Evolutionary conservation across 2,329 filamentous ascomycete genomes (phyloP).

Genomic region (Erysiphe pulchra): DNA sequence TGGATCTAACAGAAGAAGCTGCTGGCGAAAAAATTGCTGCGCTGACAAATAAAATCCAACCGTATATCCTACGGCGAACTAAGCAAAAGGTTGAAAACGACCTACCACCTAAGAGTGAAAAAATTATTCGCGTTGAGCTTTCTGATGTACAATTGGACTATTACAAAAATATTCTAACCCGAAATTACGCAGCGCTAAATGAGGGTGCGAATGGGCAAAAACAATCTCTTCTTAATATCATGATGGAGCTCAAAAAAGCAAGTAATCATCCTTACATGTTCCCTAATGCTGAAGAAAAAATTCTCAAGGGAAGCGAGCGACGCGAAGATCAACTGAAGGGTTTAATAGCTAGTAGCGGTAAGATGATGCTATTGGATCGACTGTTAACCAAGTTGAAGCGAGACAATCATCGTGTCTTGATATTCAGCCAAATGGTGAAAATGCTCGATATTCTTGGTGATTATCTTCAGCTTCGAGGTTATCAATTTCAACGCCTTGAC

Average conservation of each 20-base stretch:
- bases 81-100: slow-evolving; percentile 97
- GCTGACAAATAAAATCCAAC: slow-evolving; percentile 66
- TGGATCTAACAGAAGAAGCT: slow-evolving; percentile 58
- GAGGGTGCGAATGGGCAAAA: slow-evolving; percentile 78
- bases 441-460: slow-evolving; percentile 94
- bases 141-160: slow-evolving; percentile 93
- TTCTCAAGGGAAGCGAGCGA: slow-evolving; percentile 52
- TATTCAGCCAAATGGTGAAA: slow-evolving; percentile 98
- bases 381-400: slow-evolving; percentile 82
- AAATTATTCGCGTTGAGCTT: slow-evolving; percentile 92
- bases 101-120: slow-evolving; percentile 87
- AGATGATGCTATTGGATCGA: slow-evolving; percentile 97
- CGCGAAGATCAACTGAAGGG: slow-evolving; percentile 81
- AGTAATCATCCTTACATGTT: slow-evolving; percentile 99
- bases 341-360: slow-evolving; percentile 88
- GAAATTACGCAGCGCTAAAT: slow-evolving; percentile 85
- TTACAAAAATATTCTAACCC: slow-evolving; percentile 94
- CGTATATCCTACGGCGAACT: slow-evolving; percentile 82
- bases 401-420: slow-evolving; percentile 84
- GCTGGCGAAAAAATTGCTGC: slow-evolving; percentile 72
- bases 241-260: slow-evolving; percentile 99
- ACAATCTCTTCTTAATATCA: slow-evolving; percentile 87
- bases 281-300: slow-evolving; percentile 70
- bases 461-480: slow-evolving; percentile 78
- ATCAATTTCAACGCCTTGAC: slow-evolving; percentile 83